Evolutionary conservation across 2,329 filamentous ascomycete genomes (phyloP), one percentile per base, ranked within the genome.

Genomic region (Karstenula rhodostoma): DNA sequence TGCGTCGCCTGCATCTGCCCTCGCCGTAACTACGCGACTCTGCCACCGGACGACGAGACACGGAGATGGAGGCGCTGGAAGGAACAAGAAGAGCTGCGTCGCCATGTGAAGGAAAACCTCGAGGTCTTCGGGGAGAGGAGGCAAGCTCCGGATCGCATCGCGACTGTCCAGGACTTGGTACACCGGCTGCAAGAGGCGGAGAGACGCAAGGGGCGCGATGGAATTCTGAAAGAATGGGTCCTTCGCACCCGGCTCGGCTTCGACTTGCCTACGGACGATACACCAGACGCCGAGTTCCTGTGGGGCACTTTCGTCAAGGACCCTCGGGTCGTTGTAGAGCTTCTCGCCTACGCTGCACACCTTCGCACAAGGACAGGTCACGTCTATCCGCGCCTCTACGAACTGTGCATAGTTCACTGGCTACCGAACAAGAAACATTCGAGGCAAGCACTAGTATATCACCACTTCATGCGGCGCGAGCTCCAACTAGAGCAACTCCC

Each of bases 261-360:
- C 10, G 66, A 73, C 23, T 62, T 85, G 12, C 82, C 83, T 15
- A 74, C 68, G 2, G 62, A 66, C 13, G 78, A 79, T 19, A 71
- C 67, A 17, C 55, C 61, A n/a, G 65, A 79, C 4, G 80, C 82
- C 19, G 71, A 78, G 9, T 71, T 70, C 13, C 61, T 86, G 7
- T 86, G 84, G 84, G 69, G 70, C 0, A 78, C 74, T 0, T 80
- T 85, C 50, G 63, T 85, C 48, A 73, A 76, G 53, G 60, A 80
- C 37, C 58, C 65, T 9, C 43, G 67, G 7, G 64, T 82, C 2
- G 66, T 83, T 2, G 40, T 72, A 6, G 67, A 76, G 12, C 63
- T 84, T 10, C 69, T 80, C 13, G 61, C 72, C 0, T 79, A 85
- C 66, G 81, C 79, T 8, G 65, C 78, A 32, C 66, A 78, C 2